phyloP scores from a whole-genome alignment of 306 rosid genomes.

The Hippophae gyantsensis region DNA sequence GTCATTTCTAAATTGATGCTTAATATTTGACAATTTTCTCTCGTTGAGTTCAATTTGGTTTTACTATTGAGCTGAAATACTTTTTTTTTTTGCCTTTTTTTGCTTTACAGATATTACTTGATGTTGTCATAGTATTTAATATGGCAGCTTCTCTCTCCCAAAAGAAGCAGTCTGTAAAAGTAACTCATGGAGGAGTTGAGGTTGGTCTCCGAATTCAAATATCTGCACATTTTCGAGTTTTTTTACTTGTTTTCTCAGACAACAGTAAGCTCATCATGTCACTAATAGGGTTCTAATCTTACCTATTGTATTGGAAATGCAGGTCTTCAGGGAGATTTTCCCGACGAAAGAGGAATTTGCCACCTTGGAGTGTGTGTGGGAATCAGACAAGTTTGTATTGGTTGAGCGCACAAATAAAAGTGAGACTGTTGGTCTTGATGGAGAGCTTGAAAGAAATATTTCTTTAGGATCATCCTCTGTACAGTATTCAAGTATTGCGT shows the following conservation, averaged over 20 bases:
- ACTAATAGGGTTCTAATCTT: not conserved
- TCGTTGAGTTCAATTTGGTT: not conserved
- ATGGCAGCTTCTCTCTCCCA: conserved; percentile 59
- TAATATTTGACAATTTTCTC: not conserved
- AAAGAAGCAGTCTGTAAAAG: conserved; percentile 56
- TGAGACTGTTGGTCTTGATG: conserved; percentile 28
- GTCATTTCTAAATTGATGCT: too few relatives aligned
- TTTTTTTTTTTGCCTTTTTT: not conserved
- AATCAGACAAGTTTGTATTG: conserved; percentile 52
- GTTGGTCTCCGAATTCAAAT: conserved; percentile 29
- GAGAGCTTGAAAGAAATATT: conserved; percentile 26
- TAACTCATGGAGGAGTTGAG: conserved; percentile 58
- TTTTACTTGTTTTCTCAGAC: not conserved
- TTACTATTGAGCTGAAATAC: not conserved
- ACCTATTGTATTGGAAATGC: conserved; percentile 14
- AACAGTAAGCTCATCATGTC: not conserved
- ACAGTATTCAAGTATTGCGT: conserved; percentile 36
- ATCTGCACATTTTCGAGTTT: not conserved
- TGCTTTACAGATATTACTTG: conserved; percentile 55
- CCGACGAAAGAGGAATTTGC: conserved; percentile 53
- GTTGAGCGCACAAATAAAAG: conserved; percentile 36
- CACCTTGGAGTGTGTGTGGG: conserved; percentile 52
- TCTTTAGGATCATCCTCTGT: conserved; percentile 33
- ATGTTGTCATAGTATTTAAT: conserved; percentile 66
- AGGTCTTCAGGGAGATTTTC: conserved; percentile 69